These are phyloP conservation scores for Xylona heveae DNA, from an alignment of 495 filamentous ascomycete genomes.

Conservation along the genomic window DNA sequence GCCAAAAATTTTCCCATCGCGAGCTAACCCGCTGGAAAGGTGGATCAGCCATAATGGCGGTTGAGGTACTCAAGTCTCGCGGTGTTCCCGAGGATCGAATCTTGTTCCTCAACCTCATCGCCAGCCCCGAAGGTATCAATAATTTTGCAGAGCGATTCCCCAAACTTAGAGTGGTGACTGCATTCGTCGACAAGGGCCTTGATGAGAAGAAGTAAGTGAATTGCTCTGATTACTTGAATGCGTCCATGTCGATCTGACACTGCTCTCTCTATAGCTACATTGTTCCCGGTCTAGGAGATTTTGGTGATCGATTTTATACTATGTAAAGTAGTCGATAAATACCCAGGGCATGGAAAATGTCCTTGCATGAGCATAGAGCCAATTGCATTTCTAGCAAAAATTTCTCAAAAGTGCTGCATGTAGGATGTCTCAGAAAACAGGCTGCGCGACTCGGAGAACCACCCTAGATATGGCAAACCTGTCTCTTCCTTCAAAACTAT, in stretches of 20 bases:
- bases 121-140: constrained; percentile 75
- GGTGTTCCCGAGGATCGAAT: constrained; percentile 92
- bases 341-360: background rate
- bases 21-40: no score
- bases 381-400: no score
- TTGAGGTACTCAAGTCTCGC: constrained; percentile 68
- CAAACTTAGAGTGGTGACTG: constrained; percentile 84
- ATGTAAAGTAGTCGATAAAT: constrained; percentile 25
- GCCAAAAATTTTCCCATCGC: no score
- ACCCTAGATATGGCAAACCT: no score
- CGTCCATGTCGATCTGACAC: no score
- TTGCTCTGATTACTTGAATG: no score
- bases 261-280: constrained; percentile 61
- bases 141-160: constrained; percentile 84
- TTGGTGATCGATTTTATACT: constrained; percentile 93
- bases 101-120: constrained; percentile 88
- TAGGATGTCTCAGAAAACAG: no score
- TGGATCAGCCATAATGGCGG: constrained; percentile 89
- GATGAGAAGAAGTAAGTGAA: constrained; percentile 81
- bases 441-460: no score
- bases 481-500: no score
- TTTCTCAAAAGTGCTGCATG: no score
- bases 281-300: constrained; percentile 85
- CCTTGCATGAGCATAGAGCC: no score
- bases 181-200: constrained; percentile 84